phyloP scores from a whole-genome alignment of 2,329 filamentous ascomycete genomes.

The Ploettnerulaceae sp. region DNA sequence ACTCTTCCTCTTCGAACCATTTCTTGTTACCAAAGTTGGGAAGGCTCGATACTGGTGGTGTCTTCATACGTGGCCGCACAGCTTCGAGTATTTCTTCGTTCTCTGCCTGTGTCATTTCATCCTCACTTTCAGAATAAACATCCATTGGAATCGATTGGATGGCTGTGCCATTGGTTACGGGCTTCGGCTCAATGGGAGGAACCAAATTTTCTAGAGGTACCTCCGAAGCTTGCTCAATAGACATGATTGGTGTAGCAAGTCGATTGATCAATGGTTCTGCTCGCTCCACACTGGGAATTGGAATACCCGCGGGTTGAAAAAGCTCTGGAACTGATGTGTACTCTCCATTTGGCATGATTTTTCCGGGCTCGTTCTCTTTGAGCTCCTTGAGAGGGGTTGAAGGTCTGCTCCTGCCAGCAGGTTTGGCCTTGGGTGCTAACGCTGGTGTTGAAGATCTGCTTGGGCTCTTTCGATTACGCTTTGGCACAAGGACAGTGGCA shows the following conservation, averaged over 20 bases:
- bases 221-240: background rate
- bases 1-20: slow-evolving; percentile 27
- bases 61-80: slow-evolving; percentile 31
- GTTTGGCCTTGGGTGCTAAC: background rate
- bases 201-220: background rate
- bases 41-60: slow-evolving; percentile 28
- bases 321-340: background rate
- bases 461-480: background rate
- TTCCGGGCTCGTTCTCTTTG: background rate
- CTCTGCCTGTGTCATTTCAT: slow-evolving; percentile 23
- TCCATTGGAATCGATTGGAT: slow-evolving; percentile 5
- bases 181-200: background rate
- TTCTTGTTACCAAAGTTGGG: slow-evolving; percentile 23
- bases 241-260: background rate
- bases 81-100: slow-evolving; percentile 23
- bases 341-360: background rate
- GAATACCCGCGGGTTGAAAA: background rate
- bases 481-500: background rate
- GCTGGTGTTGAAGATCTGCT: slow-evolving; percentile 6
- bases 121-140: slow-evolving; percentile 17
- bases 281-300: slow-evolving; percentile 4
- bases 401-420: slow-evolving; percentile 3
- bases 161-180: background rate
- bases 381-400: background rate
- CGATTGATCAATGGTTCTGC: background rate